phyloP scores from a whole-genome alignment of 495 filamentous ascomycete genomes.

The Pseudoneurospora amorphoporcata region DNA sequence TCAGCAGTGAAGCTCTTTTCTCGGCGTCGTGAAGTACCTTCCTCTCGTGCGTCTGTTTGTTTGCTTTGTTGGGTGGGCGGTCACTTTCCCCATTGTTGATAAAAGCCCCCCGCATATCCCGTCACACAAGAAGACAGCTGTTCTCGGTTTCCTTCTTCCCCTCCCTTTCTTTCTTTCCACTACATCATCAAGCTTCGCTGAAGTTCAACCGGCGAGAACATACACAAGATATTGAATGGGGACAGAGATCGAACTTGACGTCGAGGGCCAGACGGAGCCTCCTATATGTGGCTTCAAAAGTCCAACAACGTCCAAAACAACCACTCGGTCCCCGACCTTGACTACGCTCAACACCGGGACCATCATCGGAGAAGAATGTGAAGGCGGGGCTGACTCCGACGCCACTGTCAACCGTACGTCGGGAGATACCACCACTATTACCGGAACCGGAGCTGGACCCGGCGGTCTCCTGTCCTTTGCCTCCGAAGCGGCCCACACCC shows the following conservation, averaged over 20 bases:
- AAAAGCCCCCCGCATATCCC: not conserved
- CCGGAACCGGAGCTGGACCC: not conserved
- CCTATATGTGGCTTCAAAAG: constrained; percentile 37
- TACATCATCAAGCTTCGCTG: not conserved
- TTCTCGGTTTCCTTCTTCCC: not conserved
- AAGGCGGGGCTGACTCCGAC: not conserved
- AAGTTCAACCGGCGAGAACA: not conserved
- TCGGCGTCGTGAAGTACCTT: not conserved
- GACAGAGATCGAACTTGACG: constrained; percentile 35
- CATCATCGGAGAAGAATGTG: not conserved
- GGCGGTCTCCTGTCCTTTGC: constrained; percentile 2
- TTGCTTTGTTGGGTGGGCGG: not conserved
- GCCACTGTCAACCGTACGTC: constrained; percentile 7
- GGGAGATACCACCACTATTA: constrained; percentile 3
- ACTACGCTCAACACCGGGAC: not conserved
- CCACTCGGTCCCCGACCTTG: constrained; percentile 15
- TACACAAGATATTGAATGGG: constrained; percentile 30
- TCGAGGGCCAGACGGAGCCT: constrained; percentile 42
- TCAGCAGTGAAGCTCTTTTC: not conserved
- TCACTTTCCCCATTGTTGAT: not conserved
- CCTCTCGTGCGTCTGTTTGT: not conserved
- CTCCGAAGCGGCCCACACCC: constrained; percentile 17
- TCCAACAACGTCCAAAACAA: constrained; percentile 17
- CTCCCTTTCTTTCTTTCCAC: not conserved
- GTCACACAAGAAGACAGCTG: not conserved